Base-by-base conservation (phyloP, 768 basidiomycete genomes). In the Jaapia argillacea region DNA sequence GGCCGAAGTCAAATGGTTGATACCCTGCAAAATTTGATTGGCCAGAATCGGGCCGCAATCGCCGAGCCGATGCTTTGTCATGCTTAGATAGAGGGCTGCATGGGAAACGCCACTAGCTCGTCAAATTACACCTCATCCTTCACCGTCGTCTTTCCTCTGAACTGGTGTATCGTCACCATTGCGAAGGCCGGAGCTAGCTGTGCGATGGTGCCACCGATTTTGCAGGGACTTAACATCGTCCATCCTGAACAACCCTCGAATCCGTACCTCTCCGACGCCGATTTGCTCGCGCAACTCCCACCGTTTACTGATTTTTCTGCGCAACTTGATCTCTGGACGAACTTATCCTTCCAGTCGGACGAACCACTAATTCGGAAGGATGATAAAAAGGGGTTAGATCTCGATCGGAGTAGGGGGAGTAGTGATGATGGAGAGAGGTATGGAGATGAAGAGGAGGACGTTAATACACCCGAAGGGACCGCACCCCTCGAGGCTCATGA, bases 301-400 rank as follows among this genome's bases (percentile, higher is more conserved):
- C 66, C 79, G 0, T 85, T 77, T 56, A 80, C 82, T 7, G 87
- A 90, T 62, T 69, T 89, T 43, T 69, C 71, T 16, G 79, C 85
- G 0, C 85, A 85, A 58, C 78, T 87, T 42, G 81, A 83, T 58
- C 68, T 91, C 43, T 91, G 89, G 89, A 83, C 85, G 12, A 80
- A 85, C 60, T 69, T 90, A 44, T 62, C 78, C 5, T 91, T 91
- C 56, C 79, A 87, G 46, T 77, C 76, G 0, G 85, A 87, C 54
- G 87, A 88, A 37, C 69, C 72, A 16, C 63, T 77, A n/a, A 52
- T 70, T 36, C 53, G 50, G 26, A 55, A 61, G 23, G 56, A 61
- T 18, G 58, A 65, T 22, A 68, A 63, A 45, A 63, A 62, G 40
- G 58, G 54, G 46, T 62, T 60, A 40, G 36, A 54, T 4, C 54